These are phyloP conservation scores for Saccharomycopsis amapae DNA, from an alignment of 805 yeast species.

Conservation along the genomic window DNA sequence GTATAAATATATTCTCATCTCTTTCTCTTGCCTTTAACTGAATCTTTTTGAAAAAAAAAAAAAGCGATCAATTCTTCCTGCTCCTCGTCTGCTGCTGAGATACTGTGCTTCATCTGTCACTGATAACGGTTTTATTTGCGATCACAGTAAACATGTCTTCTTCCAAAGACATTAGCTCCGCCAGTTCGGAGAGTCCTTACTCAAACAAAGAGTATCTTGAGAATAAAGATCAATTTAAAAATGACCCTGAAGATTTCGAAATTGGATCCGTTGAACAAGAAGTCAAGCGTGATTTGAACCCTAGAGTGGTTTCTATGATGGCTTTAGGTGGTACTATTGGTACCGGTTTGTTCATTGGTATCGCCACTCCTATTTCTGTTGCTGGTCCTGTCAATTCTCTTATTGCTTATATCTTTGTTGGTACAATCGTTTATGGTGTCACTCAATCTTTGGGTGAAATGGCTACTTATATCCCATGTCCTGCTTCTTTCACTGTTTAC, in stretches of 20 bases:
- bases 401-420: conserved; percentile 57
- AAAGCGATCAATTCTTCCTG: no score
- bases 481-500: conserved; percentile 56
- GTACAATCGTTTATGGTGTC: conserved; percentile 50
- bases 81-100: no score
- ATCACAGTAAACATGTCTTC: no score
- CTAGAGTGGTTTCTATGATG: conserved; percentile 63
- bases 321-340: conserved; percentile 73
- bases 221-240: no score
- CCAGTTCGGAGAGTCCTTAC: no score
- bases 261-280: conserved; percentile 33
- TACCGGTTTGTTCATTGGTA: conserved; percentile 61
- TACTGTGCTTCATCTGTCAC: no score
- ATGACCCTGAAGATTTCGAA: conserved; percentile 24
- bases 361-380: conserved; percentile 43
- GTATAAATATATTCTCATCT: no score
- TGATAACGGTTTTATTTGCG: no score
- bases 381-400: conserved; percentile 62
- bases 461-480: conserved; percentile 66
- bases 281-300: conserved; percentile 50
- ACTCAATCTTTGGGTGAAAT: conserved; percentile 66
- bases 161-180: no score
- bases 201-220: no score
- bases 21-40: no score
- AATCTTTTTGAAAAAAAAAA: no score